phyloP scores from a whole-genome alignment of 108 stramenopile species.

The Fistulifera solaris region DNA sequence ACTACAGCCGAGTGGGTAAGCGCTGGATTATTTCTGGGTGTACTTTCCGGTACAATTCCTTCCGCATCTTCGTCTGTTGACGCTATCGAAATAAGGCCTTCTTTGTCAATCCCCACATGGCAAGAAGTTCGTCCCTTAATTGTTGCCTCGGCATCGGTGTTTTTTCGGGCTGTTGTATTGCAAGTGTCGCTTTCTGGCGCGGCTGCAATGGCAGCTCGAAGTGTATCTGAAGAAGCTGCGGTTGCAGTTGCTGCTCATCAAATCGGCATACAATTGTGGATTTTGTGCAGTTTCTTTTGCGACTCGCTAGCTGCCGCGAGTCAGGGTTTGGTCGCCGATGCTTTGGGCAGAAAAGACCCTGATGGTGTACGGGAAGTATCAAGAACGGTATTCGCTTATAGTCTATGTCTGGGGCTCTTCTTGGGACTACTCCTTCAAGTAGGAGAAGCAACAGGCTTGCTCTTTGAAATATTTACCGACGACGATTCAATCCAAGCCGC shows the following conservation, averaged over 20 bases:
- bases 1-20: conserved; percentile 78
- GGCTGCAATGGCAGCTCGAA: conserved; percentile 69
- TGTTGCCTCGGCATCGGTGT: conserved; percentile 70
- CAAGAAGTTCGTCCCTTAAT: conserved; percentile 53
- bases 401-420: conserved; percentile 42
- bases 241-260: conserved; percentile 78
- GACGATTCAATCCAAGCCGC: conserved; percentile 51
- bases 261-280: conserved; percentile 77
- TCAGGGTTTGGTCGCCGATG: conserved; percentile 77
- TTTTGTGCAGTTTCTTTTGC: conserved; percentile 72
- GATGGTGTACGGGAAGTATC: conserved; percentile 31
- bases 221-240: conserved; percentile 34
- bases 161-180: conserved; percentile 56
- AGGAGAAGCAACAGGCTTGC: conserved; percentile 46
- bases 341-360: conserved; percentile 46
- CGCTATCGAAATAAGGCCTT: conserved; percentile 26
- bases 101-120: conserved; percentile 62
- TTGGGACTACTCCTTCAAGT: conserved; percentile 36
- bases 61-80: conserved; percentile 20
- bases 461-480: conserved; percentile 56
- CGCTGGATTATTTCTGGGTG: conserved; percentile 56
- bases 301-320: conserved; percentile 77
- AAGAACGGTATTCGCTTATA: conserved; percentile 63
- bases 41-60: conserved; percentile 53
- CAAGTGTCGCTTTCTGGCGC: conserved; percentile 66